These are phyloP conservation scores for Solanum ossicruentum DNA, from an alignment of 257 asterid species.

Conservation along the genomic window DNA sequence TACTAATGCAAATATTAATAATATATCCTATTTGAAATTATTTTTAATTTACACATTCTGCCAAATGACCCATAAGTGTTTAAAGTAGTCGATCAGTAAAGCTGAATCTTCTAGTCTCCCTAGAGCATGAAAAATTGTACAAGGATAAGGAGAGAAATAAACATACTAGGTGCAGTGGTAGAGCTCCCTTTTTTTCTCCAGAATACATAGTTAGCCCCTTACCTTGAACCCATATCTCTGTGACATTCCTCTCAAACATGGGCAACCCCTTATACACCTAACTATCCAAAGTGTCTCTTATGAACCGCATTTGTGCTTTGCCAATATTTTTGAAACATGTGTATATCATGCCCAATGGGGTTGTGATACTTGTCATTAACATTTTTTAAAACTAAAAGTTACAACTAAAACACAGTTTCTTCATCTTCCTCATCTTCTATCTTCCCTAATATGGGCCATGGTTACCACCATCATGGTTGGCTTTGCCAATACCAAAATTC, in stretches of 20 bases:
- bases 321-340: neutral
- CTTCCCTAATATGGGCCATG: neutral
- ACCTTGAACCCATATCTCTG: neutral
- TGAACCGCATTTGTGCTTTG: neutral
- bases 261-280: neutral
- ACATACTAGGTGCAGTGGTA: neutral
- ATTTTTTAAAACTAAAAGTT: too few species aligned
- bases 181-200: neutral
- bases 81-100: neutral
- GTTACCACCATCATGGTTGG: neutral
- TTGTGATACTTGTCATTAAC: neutral
- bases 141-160: neutral
- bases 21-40: too few species aligned
- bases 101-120: neutral
- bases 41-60: too few species aligned
- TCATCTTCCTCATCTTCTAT: too few species aligned
- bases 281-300: neutral
- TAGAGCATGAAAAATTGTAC: neutral
- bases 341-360: neutral
- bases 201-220: neutral
- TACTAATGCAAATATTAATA: too few species aligned
- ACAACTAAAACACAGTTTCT: too few species aligned
- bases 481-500: neutral
- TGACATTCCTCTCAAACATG: neutral
- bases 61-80: neutral